A percentile compares a stretch with the other conserved stretches of the same genome.
These are phyloP conservation scores for Nicotiana otophora DNA, from an alignment of 257 asterid genomes.

Conservation along the genomic window DNA sequence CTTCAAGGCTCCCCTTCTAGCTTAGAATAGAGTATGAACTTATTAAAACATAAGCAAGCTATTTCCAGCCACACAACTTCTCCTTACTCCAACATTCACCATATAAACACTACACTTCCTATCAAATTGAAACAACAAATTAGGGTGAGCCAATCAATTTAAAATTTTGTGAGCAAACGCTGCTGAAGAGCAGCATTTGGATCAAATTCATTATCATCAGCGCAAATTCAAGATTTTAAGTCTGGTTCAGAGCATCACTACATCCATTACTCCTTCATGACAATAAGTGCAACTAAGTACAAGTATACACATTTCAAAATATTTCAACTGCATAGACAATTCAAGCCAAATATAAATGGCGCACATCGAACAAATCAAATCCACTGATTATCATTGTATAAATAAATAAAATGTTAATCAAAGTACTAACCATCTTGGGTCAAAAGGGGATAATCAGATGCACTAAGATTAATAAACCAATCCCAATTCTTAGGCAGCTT, in stretches of 20 bases:
- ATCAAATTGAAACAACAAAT: background rate
- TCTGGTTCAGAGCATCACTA: background rate
- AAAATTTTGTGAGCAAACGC: accelerated
- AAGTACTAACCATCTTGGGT: slow-evolving; percentile 82
- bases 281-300: background rate
- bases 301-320: background rate
- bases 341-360: background rate
- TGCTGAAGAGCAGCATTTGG: background rate
- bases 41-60: background rate
- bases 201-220: background rate
- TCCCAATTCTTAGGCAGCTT: slow-evolving; percentile 69
- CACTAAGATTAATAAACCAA: slow-evolving; percentile 82
- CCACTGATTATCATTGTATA: too few species aligned
- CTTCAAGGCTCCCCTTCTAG: too few species aligned
- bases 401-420: too few species aligned
- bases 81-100: background rate
- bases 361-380: background rate
- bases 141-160: background rate
- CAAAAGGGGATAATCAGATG: slow-evolving; percentile 91
- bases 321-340: background rate
- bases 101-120: background rate
- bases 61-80: background rate
- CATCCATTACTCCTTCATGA: background rate
- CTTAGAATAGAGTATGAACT: background rate
- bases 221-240: background rate